Base-by-base conservation (phyloP, 192 early-diverging fungal genomes). In the Chytriomyces confervae region DNA sequence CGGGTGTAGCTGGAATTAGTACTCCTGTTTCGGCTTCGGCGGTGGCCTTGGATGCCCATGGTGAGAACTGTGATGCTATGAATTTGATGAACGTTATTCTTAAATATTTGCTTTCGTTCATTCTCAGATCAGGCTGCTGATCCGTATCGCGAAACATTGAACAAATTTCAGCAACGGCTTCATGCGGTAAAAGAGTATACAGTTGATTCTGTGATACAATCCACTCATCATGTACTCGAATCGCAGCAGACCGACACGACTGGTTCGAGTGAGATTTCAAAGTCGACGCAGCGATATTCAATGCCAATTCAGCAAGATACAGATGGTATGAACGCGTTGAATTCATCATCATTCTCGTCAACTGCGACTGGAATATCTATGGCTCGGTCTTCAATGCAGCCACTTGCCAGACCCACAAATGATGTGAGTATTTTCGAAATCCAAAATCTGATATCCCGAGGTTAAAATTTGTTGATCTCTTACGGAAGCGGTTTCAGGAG, bases 81-180 rank as follows among this genome's bases (percentile, higher is more conserved):
- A 61, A n/a, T 18, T 61, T 23, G 23, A n/a, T 61, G 16, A 18
- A 61, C 57, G 16, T 4, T 61, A 23, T 61, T 61, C 16, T 20
- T 4, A 43, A 65, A 29, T 72, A 48, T 2, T 8, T 62, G 48
- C 23, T 63, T 44, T 6, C 13, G 16, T n/a, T 20, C 53, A 5
- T 5, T 57, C 20, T 57, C 53, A 57, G 53, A 20, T n/a, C 53
- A 57, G 20, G 13, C 53, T 1, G 20, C 64, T 50, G 82, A 82
- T 57, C 76, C 77, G 2, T 88, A 90, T 57, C 86, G 88, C 45
- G 82, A 91, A 74, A 82, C 85, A 27, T 72, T 93, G 13, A 69
- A 84, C n/a, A 81, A 84, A 67, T 69, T 93, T 49, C 90, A 92
- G 72, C 89, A 90, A 74, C 69, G 66, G 36, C 69, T 84, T 20